Percentiles rank a stretch among this genome's conserved stretches.
Evolutionary conservation across 768 basidiomycete species (phyloP).

Genomic region (Lactarius evosmus): DNA sequence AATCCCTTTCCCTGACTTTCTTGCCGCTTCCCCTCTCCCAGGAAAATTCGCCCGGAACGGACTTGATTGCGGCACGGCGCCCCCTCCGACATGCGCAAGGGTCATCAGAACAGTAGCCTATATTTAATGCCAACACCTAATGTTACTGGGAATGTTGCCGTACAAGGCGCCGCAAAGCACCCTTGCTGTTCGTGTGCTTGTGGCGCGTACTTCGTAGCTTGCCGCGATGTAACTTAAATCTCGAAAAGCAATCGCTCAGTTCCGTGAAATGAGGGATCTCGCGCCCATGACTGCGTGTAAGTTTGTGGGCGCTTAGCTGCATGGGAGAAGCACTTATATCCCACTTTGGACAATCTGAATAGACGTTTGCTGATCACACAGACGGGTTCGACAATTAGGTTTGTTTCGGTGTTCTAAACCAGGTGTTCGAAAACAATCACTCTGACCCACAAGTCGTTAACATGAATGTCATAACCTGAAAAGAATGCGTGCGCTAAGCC

Average conservation of each 20-base stretch:
- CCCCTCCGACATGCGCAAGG: background rate
- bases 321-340: background rate
- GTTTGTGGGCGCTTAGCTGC: background rate
- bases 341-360: background rate
- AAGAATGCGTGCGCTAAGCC: constrained; percentile 2
- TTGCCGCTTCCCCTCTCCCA: background rate
- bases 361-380: background rate
- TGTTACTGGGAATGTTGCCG: background rate
- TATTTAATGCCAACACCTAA: background rate
- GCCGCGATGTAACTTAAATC: background rate
- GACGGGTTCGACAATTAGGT: background rate
- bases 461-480: constrained; percentile 11
- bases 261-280: background rate
- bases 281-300: background rate
- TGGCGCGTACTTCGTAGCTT: background rate
- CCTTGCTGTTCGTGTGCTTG: background rate
- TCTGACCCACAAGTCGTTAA: background rate
- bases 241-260: background rate
- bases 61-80: background rate
- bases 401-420: background rate
- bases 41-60: background rate
- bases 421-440: background rate
- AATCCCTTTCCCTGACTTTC: background rate
- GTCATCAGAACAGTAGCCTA: background rate
- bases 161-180: constrained; percentile 1